Evolutionary conservation across 2,329 filamentous ascomycete genomes (phyloP).

Genomic region (Allantophomopsis cytisporea): DNA sequence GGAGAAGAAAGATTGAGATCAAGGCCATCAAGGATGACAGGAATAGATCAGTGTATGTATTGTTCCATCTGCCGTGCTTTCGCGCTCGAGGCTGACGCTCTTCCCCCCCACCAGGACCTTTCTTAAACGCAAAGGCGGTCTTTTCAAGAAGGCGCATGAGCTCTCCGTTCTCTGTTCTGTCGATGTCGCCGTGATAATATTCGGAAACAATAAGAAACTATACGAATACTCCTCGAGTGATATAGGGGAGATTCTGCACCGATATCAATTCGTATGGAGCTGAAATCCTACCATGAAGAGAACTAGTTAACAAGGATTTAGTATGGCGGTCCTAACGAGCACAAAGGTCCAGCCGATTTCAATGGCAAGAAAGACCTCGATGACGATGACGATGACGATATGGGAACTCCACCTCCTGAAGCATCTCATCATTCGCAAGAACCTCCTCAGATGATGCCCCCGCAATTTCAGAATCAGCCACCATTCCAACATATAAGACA

Average conservation of each 20-base stretch:
- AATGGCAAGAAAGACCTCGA: constrained; percentile 63
- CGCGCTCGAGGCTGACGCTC: constrained; percentile 5
- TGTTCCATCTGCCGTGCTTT: constrained; percentile 2
- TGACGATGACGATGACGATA: constrained; percentile 74
- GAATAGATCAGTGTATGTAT: constrained; percentile 86
- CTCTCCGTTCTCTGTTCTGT: constrained; percentile 95
- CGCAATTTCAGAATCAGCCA: constrained; percentile 54
- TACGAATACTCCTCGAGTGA: constrained; percentile 95
- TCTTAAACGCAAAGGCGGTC: constrained; percentile 92
- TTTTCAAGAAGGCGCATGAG: constrained; percentile 99
- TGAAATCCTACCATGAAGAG: background rate
- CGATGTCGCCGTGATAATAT: constrained; percentile 97
- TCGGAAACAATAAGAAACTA: constrained; percentile 96
- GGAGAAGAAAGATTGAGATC: constrained; percentile 98
- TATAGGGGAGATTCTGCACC: constrained; percentile 78
- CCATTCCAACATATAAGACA: constrained; percentile 74
- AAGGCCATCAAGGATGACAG: constrained; percentile 98
- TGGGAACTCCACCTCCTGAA: constrained; percentile 59
- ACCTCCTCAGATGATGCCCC: constrained; percentile 47
- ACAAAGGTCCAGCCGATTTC: constrained; percentile 91
- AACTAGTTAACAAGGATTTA: constrained; percentile 24
- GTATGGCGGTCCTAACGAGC: constrained; percentile 89
- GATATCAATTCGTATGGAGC: constrained; percentile 74
- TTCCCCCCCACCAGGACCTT: constrained; percentile 55
- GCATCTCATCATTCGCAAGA: constrained; percentile 23